Conservation (phyloP, 805 yeast genomes). For the Wickerhamiella hasegawae region DNA sequence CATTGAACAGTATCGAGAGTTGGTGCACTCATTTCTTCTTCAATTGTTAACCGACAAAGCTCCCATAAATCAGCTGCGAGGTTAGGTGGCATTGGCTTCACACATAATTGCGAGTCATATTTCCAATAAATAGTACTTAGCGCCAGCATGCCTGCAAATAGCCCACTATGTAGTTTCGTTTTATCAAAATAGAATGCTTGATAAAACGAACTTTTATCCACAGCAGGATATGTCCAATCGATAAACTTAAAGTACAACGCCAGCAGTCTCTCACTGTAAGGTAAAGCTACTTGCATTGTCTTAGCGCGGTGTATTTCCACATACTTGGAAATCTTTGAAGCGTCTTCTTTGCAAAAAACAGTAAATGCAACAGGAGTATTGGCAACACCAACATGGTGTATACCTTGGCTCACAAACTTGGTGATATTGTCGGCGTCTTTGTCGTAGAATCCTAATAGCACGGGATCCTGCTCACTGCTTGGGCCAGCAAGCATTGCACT, state of each 20-base stretch:
- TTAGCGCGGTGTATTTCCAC: slow-evolving; percentile 1
- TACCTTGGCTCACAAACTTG: slow-evolving; percentile 18
- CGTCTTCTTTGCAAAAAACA: slow-evolving; percentile 3
- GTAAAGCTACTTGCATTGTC: slow-evolving; percentile 5
- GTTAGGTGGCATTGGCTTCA: slow-evolving; percentile 17
- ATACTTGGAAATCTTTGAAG: background rate
- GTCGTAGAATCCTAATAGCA: slow-evolving; percentile 15
- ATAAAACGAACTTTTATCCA: slow-evolving; percentile 20
- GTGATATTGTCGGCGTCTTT: slow-evolving; percentile 12
- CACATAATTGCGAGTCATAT: slow-evolving; percentile 20
- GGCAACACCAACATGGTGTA: slow-evolving; percentile 13
- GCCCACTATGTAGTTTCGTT: slow-evolving; percentile 18
- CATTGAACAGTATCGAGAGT: slow-evolving; percentile 20
- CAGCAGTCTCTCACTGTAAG: slow-evolving; percentile 16
- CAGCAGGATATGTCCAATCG: slow-evolving; percentile 23
- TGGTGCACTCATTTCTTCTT: slow-evolving; percentile 19
- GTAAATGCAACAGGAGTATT: slow-evolving; percentile 17
- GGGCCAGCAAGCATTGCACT: slow-evolving; percentile 18
- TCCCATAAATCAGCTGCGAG: slow-evolving; percentile 16
- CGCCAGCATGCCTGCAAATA: slow-evolving; percentile 21
- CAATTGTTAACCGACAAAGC: slow-evolving; percentile 16
- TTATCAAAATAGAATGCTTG: slow-evolving; percentile 16
- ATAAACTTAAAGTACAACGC: slow-evolving; percentile 21
- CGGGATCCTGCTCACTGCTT: slow-evolving; percentile 22
- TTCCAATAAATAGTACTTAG: slow-evolving; percentile 23